Conservation (phyloP, 1,284 basidiomycete genomes). For the Leucoagaricus sp. region DNA sequence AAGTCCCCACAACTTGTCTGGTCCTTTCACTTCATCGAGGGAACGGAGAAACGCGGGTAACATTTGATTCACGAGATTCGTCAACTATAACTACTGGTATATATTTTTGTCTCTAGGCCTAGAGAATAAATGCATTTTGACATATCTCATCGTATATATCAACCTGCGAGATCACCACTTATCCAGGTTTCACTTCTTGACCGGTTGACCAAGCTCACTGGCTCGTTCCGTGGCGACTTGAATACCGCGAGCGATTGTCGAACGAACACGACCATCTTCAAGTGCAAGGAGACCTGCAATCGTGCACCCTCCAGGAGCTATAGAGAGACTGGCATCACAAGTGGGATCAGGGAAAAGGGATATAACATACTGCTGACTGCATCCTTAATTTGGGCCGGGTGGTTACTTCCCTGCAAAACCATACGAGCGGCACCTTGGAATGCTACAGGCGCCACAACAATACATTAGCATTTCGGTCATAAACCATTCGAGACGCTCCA, state of each 20-base stretch:
- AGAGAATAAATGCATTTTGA: background rate
- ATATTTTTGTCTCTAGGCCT: background rate
- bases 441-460: slow-evolving; percentile 48
- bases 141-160: background rate
- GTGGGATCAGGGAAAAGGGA: background rate
- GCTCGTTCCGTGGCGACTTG: slow-evolving; percentile 92
- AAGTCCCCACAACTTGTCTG: slow-evolving; percentile 22
- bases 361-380: slow-evolving; percentile 88
- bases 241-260: slow-evolving; percentile 94
- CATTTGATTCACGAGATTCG: background rate
- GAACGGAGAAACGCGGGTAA: slow-evolving; percentile 13
- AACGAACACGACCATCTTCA: slow-evolving; percentile 93
- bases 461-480: background rate
- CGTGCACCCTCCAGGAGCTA: slow-evolving; percentile 97
- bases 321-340: background rate
- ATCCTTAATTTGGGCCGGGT: slow-evolving; percentile 98
- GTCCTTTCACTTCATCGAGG: slow-evolving; percentile 13
- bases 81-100: background rate
- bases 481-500: background rate
- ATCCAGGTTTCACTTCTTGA: slow-evolving; percentile 44
- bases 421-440: slow-evolving; percentile 97
- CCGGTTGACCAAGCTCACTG: slow-evolving; percentile 72
- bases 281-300: slow-evolving; percentile 95
- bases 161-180: background rate
- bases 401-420: slow-evolving; percentile 85